Base-by-base conservation (phyloP, 768 basidiomycete genomes). In the Chalciporus piperatus region DNA sequence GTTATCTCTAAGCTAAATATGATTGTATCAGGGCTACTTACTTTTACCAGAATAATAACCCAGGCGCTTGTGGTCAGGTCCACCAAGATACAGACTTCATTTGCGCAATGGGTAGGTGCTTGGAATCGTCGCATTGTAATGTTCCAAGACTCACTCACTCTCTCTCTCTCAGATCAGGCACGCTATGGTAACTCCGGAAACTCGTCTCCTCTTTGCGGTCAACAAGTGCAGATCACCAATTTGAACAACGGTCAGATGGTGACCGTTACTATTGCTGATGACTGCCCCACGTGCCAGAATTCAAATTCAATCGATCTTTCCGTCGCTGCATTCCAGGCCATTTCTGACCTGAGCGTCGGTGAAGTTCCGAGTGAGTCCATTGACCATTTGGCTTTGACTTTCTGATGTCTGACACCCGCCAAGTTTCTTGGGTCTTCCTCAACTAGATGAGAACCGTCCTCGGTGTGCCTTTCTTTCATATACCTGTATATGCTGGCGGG, bases 51-150 rank as follows among this genome's bases (percentile, higher is more conserved):
- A 71, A 80, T 42, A 87, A 86, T 42, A 74, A 75, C 35, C 74
- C 88, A 8, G 94, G 94, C 48, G 88, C 90, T 6, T 97, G 95
- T 68, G 95, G 94, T 41, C 57, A 47, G 27, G 61, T 72, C 30
- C 66, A 82, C 76, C 51, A 62, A 2, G 94, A 96, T 70, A 59
- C 13, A 23, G 84, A 73, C 58, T 45, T 73, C 33, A 77, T 90
- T 59, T 82, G 76, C 59, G 88, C 87, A 33, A 78, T 90, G 22
- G 79, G 85, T 81, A 58, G 59, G 78, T 68, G 25, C 41, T 27
- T 27, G 22, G 22, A 22, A 22, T 22, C 22, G 22, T 22, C 4
- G 22, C 22, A 27, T 27, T 27, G 27, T 2, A 9, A 6, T 37
- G 28, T 17, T 39, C 27, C 19, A 7, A 45, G 11, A 23, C 32